Evolutionary conservation across 352 stramenopile species (phyloP).

Genomic region (Globisporangium paddicum): DNA sequence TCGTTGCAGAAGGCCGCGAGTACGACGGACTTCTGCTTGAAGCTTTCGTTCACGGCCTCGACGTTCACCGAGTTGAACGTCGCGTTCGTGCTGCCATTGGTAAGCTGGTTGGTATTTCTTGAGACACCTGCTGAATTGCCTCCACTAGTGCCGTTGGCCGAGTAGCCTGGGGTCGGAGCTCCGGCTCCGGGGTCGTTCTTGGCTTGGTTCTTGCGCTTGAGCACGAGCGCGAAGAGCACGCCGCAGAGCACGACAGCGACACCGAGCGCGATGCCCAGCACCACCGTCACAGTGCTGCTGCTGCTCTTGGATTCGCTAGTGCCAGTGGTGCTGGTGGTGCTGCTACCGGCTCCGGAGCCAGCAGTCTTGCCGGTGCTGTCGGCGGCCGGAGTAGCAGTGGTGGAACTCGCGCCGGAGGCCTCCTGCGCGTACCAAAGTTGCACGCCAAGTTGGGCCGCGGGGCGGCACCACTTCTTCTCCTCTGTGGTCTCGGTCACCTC

Average conservation of each 20-base stretch:
- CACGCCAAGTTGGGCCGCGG: constrained; percentile 21
- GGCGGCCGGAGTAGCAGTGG: not conserved
- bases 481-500: constrained; percentile 10
- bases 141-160: constrained; percentile 1
- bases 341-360: too few relatives aligned
- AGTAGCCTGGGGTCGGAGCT: too few relatives aligned
- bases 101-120: not conserved
- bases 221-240: constrained; percentile 17
- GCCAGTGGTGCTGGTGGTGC: too few relatives aligned
- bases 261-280: constrained; percentile 20
- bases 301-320: not conserved
- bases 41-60: constrained; percentile 12
- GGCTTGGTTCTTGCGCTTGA: too few relatives aligned
- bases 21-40: constrained; percentile 11
- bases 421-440: constrained; percentile 14
- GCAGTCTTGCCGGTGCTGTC: not conserved
- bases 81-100: constrained; percentile 7
- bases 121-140: not conserved
- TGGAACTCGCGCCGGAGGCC: constrained; percentile 10
- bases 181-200: too few relatives aligned
- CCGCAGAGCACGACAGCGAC: constrained; percentile 16
- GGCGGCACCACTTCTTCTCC: constrained; percentile 30
- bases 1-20: constrained; percentile 23
- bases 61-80: constrained; percentile 17
- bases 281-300: constrained; percentile 16